Conservation (phyloP, 2,329 filamentous ascomycete genomes). For the Phyllachora maydis region DNA sequence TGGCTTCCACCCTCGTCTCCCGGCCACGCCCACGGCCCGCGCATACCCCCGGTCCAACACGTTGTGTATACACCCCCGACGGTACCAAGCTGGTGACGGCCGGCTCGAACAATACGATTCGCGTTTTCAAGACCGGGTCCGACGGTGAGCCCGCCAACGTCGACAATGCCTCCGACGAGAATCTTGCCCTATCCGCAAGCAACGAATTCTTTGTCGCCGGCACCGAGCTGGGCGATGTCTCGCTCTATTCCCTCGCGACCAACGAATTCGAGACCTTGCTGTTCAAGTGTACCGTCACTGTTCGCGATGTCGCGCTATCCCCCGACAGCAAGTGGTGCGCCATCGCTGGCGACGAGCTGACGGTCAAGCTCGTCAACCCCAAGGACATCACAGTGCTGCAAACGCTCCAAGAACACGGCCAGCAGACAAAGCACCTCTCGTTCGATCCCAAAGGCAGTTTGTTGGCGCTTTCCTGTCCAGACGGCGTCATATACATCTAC, state of each 20-base stretch:
- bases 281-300: constrained; percentile 63
- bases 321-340: constrained; percentile 73
- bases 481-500: constrained; percentile 82
- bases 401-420: constrained; percentile 63
- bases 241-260: constrained; percentile 64
- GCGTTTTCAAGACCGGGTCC: constrained; percentile 77
- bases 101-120: constrained; percentile 82
- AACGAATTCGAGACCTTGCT: constrained; percentile 64
- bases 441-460: constrained; percentile 67
- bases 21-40: constrained; percentile 45
- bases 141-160: constrained; percentile 86
- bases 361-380: constrained; percentile 73
- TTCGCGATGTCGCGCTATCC: constrained; percentile 70
- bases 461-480: constrained; percentile 65
- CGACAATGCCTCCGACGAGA: constrained; percentile 77
- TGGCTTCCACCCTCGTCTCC: constrained; percentile 18
- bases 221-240: constrained; percentile 90
- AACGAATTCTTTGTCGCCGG: constrained; percentile 75
- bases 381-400: constrained; percentile 58
- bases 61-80: constrained; percentile 74
- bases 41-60: constrained; percentile 72
- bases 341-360: constrained; percentile 89
- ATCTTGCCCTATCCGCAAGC: constrained; percentile 55
- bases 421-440: constrained; percentile 76
- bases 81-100: constrained; percentile 76